Evolutionary conservation across 2,329 filamentous ascomycete species (phyloP).

Genomic region (Colletotrichum spinosum): DNA sequence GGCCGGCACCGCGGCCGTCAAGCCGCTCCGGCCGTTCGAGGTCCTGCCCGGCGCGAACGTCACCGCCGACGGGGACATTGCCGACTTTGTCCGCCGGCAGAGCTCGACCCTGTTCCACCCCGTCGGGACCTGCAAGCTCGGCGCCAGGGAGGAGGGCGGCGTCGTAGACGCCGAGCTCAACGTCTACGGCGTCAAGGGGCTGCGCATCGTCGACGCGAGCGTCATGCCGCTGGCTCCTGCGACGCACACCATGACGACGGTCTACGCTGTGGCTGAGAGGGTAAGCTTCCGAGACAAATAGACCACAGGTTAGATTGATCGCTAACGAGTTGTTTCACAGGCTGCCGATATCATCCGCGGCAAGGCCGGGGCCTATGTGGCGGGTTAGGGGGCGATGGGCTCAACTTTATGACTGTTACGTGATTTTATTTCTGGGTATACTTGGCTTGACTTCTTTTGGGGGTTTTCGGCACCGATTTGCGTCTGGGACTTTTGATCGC

Average conservation of each 20-base stretch:
- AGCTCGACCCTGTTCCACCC: conserved; percentile 48
- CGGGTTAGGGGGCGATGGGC: neutral
- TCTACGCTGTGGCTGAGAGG: conserved; percentile 51
- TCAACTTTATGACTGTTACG: too few species aligned
- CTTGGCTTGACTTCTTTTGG: too few species aligned
- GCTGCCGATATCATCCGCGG: conserved; percentile 27
- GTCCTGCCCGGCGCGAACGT: conserved; percentile 31
- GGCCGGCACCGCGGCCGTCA: conserved; percentile 29
- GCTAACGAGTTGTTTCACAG: conserved; percentile 2
- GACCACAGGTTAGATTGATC: neutral
- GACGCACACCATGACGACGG: conserved; percentile 47
- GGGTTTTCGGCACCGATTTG: too few species aligned
- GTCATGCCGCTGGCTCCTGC: conserved; percentile 45
- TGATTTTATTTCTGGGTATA: too few species aligned
- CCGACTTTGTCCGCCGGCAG: conserved; percentile 30
- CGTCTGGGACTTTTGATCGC: too few species aligned
- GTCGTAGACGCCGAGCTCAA: conserved; percentile 46
- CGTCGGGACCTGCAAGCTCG: conserved; percentile 50
- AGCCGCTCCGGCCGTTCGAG: conserved; percentile 25
- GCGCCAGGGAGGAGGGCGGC: conserved; percentile 45
- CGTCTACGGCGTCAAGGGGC: conserved; percentile 45
- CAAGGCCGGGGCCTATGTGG: neutral
- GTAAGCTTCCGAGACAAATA: conserved; percentile 8
- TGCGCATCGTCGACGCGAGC: conserved; percentile 46
- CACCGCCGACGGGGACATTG: conserved; percentile 27